A percentile compares a stretch with the other conserved stretches of the same genome.
These are phyloP conservation scores for Helicocarpus griseus DNA, from an alignment of 2,329 filamentous ascomycete species.

Conservation along the genomic window DNA sequence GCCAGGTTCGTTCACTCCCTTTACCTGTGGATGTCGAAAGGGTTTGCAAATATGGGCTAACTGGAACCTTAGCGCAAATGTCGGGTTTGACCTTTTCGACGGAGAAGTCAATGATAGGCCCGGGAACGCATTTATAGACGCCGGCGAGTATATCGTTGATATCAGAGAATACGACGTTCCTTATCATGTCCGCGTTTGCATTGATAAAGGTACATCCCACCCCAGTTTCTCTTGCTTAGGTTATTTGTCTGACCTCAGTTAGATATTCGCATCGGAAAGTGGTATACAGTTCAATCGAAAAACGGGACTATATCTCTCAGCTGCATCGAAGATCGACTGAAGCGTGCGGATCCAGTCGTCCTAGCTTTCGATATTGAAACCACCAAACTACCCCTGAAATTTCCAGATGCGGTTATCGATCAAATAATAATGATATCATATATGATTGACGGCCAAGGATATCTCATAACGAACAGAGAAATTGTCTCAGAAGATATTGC, in stretches of 20 bases:
- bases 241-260: constrained; percentile 17
- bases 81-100: constrained; percentile 91
- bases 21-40: neutral
- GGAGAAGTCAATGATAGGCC: constrained; percentile 74
- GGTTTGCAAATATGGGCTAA: no score
- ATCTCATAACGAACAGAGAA: constrained; percentile 94
- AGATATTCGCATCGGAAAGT: constrained; percentile 94
- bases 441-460: constrained; percentile 98
- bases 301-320: constrained; percentile 77
- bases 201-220: constrained; percentile 62
- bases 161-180: constrained; percentile 99
- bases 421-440: constrained; percentile 99
- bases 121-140: constrained; percentile 70
- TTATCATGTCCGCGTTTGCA: constrained; percentile 97
- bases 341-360: constrained; percentile 90
- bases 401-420: constrained; percentile 87
- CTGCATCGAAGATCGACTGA: constrained; percentile 76
- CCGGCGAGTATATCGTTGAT: constrained; percentile 95
- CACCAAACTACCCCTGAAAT: constrained; percentile 89
- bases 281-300: constrained; percentile 93
- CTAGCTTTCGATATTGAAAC: constrained; percentile 99
- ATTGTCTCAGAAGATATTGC: constrained; percentile 95
- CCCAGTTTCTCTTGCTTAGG: neutral
- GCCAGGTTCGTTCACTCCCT: constrained; percentile 51
- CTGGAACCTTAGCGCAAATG: constrained; percentile 50